Conservation (phyloP, 257 asterid genomes). For the Fraxinus pennsylvanica region DNA sequence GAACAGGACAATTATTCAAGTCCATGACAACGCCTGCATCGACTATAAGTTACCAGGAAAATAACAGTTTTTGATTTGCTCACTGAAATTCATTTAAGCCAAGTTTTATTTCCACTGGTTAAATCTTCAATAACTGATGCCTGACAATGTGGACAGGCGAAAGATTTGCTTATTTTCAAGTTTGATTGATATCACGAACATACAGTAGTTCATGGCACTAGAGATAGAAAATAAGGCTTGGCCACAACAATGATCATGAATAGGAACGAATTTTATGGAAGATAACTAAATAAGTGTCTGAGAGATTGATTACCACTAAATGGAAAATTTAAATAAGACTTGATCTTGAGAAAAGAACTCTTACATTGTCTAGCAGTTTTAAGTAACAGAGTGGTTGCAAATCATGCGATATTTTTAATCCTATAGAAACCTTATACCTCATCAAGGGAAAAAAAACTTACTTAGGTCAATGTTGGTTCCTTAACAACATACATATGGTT, state of each 20-base stretch:
- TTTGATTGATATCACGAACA: neutral
- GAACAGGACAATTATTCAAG: neutral
- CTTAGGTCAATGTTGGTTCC: neutral
- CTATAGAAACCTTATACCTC: neutral
- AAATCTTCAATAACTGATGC: slow-evolving; percentile 1
- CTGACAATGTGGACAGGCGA: neutral
- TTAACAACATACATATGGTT: neutral
- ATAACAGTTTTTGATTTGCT: neutral
- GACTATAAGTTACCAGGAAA: neutral
- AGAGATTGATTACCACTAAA: neutral
- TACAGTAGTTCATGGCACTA: no score
- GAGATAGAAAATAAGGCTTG: neutral
- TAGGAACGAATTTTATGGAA: neutral
- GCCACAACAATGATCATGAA: neutral
- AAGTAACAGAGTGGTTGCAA: neutral
- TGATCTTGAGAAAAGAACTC: neutral
- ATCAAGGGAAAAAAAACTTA: neutral
- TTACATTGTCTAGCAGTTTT: neutral
- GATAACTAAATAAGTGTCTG: neutral
- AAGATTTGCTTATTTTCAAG: neutral
- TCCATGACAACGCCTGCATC: neutral
- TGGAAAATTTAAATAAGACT: no score
- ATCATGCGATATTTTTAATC: neutral
- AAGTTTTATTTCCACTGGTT: neutral
- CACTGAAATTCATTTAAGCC: neutral